Base-by-base conservation (phyloP, 495 filamentous ascomycete species). In the Cercophora scortea region DNA sequence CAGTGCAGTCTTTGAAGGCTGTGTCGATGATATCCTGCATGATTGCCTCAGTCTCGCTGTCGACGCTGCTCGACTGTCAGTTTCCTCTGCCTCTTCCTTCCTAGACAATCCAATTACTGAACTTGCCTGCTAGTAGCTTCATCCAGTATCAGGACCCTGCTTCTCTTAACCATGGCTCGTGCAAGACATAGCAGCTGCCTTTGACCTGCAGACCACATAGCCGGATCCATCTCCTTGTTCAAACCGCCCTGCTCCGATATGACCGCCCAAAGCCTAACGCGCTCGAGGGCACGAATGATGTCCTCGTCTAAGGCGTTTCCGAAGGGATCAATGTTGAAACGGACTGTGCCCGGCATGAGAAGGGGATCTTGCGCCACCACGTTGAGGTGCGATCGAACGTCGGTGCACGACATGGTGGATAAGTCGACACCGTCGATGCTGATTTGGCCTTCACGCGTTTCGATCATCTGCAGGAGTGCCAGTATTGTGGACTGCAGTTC, bases 381-480 rank as follows among this genome's bases (percentile, higher is more conserved):
- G 36, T 40, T 43, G 35, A 58, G 38, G 11, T 8, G 4, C 4
- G 41, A 3, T 8, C 53, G 53, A 12, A 55, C 18, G 9, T 19
- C 19, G 7, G 42, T 13, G 9, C 32, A n/a, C 4, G 39, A 8
- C 3, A 55, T n/a, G 4, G 32, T 36, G 15, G 49, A 25, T 16
- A 49, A 25, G 33, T 47, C 32, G 17, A 36, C 32, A 9, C 39
- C 38, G 45, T 52, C 54, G 49, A 57, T 16, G 38, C 6, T 34
- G 39, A 56, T 40, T 6, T 33, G 6, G 4, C 52, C 78, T 75
- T 42, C 89, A 88, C 38, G 76, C 68, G 48, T 72, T 70, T 96
- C 90, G 53, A 96, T 93, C 52, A 96, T 89, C 39, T 90, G 82
- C 75, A 96, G 94, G 9, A 95, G 76, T 17, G 88, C n/a, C n/a